Conservation (phyloP, 2,329 filamentous ascomycete genomes). For the Rhinocladiella similis region DNA sequence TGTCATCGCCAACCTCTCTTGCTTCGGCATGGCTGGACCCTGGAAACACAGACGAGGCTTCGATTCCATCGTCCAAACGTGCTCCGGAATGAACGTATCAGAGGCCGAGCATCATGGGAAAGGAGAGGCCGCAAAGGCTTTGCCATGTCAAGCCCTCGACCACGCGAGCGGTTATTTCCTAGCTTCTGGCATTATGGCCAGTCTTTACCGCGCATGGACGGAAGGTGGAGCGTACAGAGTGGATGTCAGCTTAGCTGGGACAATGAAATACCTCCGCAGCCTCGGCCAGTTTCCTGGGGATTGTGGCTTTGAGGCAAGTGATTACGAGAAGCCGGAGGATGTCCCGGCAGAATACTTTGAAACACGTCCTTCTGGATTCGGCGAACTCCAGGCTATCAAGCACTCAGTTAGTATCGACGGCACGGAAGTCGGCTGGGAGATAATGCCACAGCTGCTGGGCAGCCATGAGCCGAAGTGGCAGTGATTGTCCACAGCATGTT, state of each 20-base stretch:
- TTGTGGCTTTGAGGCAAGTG: conserved; percentile 44
- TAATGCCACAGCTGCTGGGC: conserved; percentile 53
- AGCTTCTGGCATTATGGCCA: conserved; percentile 54
- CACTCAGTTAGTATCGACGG: conserved; percentile 53
- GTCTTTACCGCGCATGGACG: conserved; percentile 48
- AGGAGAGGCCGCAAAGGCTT: conserved; percentile 42
- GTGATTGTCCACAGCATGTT: neutral
- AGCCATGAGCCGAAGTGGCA: conserved; percentile 38
- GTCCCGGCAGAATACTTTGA: conserved; percentile 43
- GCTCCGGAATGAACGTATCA: conserved; percentile 56
- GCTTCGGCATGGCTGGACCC: conserved; percentile 52
- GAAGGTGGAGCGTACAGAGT: conserved; percentile 54
- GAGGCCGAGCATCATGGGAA: conserved; percentile 51
- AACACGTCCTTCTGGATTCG: conserved; percentile 47
- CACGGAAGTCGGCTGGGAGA: conserved; percentile 49
- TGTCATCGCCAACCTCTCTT: conserved; percentile 54
- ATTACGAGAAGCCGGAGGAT: conserved; percentile 35
- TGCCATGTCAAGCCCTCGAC: conserved; percentile 59
- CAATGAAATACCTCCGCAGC: conserved; percentile 57
- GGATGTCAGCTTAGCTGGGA: conserved; percentile 56
- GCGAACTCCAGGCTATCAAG: conserved; percentile 47
- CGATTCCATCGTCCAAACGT: conserved; percentile 58
- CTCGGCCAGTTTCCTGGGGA: conserved; percentile 52
- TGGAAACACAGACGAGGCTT: conserved; percentile 53
- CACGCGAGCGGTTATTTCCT: conserved; percentile 58